Evolutionary conservation across 768 basidiomycete species (phyloP).

Genomic region (Tricholoma sp.): DNA sequence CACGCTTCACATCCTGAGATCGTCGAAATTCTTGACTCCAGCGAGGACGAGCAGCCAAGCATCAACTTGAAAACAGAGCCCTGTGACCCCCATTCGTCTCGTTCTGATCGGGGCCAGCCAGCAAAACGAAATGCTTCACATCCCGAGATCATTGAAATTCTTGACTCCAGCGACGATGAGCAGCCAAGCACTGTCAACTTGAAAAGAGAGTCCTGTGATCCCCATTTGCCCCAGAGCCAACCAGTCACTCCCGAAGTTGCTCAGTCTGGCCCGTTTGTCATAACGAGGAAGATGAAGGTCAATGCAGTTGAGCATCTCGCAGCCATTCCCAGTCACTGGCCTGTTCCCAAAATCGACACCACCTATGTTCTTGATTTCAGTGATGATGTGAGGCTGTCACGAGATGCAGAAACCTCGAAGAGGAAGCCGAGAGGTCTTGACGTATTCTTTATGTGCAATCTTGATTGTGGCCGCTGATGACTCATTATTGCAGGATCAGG

Average conservation of each 20-base stretch:
- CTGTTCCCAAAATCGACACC: background rate
- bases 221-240: too few relatives aligned
- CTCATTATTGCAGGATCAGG: background rate
- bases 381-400: background rate
- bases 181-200: too few relatives aligned
- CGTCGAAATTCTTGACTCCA: too few relatives aligned
- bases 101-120: too few relatives aligned
- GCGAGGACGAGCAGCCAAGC: too few relatives aligned
- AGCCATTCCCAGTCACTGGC: background rate
- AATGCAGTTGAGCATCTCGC: background rate
- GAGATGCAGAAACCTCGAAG: background rate
- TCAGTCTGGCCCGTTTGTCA: background rate
- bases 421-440: background rate
- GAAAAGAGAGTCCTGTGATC: background rate
- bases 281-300: background rate
- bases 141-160: too few relatives aligned
- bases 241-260: background rate
- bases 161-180: too few relatives aligned
- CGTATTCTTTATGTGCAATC: background rate
- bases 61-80: too few relatives aligned
- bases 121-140: too few relatives aligned
- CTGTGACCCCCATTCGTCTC: too few relatives aligned
- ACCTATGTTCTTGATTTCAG: background rate
- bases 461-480: too few relatives aligned
- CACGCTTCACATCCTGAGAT: too few relatives aligned